Evolutionary conservation across 2,329 filamentous ascomycete species (phyloP), one percentile per base, ranked within the genome.

Genomic region (Fulvia fulva): DNA sequence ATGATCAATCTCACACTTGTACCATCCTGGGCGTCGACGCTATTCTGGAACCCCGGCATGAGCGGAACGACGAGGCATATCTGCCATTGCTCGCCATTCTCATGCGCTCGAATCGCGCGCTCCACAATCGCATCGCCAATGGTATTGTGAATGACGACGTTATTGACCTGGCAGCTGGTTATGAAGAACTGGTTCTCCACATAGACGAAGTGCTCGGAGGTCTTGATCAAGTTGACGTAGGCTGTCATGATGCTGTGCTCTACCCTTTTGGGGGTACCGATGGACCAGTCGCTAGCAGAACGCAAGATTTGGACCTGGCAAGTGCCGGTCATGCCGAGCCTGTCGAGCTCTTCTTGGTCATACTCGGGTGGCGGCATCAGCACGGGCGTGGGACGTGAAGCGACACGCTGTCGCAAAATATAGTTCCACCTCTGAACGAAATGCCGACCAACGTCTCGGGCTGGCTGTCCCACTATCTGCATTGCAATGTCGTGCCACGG

Each of bases 131-230:
- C 93, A 75, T 97, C 93, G 52, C 93, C 93, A 65, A 99, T 97
- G 64, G 87, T 86, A 74, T 99, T 99, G 72, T 91, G 84, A 63
- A 99, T 94, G 71, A 87, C 90, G 12, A 88, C 90, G 53, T 89
- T 89, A 67, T 96, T 86, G 5, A 92, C 91, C 69, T 94, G 89
- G 52, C 90, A 94, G 65, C 90, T 96, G 34, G 90, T 95, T 73
- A 99, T 89, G 78, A 96, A 99, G 76, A 97, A 99, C 71, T 99
- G 94, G 71, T 99, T 99, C 73, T 99, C 94, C 65, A 97, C 96
- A 75, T 99, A 97, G 53, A 97, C 90, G 69, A 97, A 96, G 73
- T 97, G 94, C 50, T 99, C 91, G 1, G 91, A 97, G 63, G 93
- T 88, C 64, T 94, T 88, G 66, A 99, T 99, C 79, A 96, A 86